These are phyloP conservation scores for Jasminum sambac DNA, from an alignment of 257 asterid genomes.

Conservation along the genomic window DNA sequence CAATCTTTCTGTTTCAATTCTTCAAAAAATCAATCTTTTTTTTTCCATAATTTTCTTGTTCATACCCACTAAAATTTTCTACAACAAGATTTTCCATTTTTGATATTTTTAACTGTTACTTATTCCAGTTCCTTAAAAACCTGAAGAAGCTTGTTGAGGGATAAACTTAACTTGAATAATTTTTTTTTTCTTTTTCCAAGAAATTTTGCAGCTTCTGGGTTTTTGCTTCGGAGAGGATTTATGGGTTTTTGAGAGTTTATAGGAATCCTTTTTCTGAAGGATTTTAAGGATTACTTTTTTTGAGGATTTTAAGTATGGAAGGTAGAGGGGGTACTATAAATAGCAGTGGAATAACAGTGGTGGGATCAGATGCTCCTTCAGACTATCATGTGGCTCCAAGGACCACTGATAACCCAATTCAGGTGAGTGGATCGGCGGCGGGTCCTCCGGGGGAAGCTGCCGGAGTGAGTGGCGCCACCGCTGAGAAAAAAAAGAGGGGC, in stretches of 20 bases:
- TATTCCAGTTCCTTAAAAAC: conserved; percentile 23
- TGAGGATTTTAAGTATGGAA: conserved; percentile 47
- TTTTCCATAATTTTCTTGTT: conserved; percentile 24
- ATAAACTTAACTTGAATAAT: conserved; percentile 20
- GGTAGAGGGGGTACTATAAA: conserved; percentile 39
- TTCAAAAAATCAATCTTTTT: conserved; percentile 33
- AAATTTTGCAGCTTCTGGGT: conserved; percentile 22
- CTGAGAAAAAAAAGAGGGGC: conserved; percentile 79
- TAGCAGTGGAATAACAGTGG: conserved; percentile 74
- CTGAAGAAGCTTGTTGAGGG: conserved; percentile 22
- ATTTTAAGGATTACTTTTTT: no score
- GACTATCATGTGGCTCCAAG: conserved; percentile 83
- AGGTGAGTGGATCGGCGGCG: conserved; percentile 48
- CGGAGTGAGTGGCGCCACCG: conserved; percentile 25
- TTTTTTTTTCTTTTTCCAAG: not conserved
- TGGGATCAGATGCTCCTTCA: conserved; percentile 97
- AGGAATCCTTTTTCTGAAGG: conserved; percentile 6
- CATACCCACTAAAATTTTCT: not conserved
- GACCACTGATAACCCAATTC: conserved; percentile 42
- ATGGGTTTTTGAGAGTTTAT: conserved; percentile 40
- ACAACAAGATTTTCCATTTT: conserved; percentile 16
- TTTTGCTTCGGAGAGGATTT: conserved; percentile 21
- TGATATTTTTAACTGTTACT: conserved; percentile 26
- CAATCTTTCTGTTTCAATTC: conserved; percentile 30
- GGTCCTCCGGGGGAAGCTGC: conserved; percentile 29